Percentiles rank a stretch among this genome's conserved stretches.
Evolutionary conservation across 2,329 filamentous ascomycete species (phyloP).

Genomic region (Pyricularia sp.): DNA sequence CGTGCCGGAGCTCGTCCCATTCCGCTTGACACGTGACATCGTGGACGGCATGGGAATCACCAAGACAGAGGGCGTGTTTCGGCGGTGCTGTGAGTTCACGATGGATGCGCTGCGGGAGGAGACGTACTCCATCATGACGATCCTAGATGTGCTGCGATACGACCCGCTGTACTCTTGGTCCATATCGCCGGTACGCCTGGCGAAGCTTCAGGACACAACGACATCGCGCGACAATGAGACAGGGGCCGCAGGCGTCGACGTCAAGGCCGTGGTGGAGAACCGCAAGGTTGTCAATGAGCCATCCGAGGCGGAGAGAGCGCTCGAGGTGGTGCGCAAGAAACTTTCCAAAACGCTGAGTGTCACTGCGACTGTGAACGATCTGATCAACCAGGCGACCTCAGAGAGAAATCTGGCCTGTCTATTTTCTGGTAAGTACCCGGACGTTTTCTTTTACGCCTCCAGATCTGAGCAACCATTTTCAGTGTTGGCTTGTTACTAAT

Average conservation of each 20-base stretch:
- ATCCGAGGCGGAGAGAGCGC: conserved; percentile 75
- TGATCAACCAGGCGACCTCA: conserved; percentile 92
- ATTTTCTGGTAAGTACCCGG: conserved; percentile 54
- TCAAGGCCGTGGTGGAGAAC: conserved; percentile 21
- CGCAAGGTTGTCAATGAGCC: conserved; percentile 39
- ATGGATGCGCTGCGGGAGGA: conserved; percentile 91
- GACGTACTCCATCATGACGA: conserved; percentile 95
- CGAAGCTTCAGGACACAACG: conserved; percentile 50
- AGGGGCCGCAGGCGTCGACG: conserved; percentile 20
- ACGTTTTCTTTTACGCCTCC: not conserved
- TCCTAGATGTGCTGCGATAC: conserved; percentile 93
- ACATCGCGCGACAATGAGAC: conserved; percentile 39
- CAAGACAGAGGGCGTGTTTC: conserved; percentile 89
- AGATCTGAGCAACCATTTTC: not conserved
- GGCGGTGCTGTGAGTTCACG: conserved; percentile 96
- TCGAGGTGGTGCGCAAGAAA: conserved; percentile 93
- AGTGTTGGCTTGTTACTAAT: not conserved
- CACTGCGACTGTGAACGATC: conserved; percentile 86
- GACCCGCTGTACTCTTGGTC: conserved; percentile 96
- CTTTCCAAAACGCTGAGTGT: conserved; percentile 87
- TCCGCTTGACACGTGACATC: conserved; percentile 84
- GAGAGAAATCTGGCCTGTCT: conserved; percentile 83
- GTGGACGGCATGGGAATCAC: conserved; percentile 96
- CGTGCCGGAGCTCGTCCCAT: conserved; percentile 89
- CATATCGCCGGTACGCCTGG: conserved; percentile 56